Evolutionary conservation across 2,329 filamentous ascomycete species (phyloP).

Genomic region (Xylariaceae sp.): DNA sequence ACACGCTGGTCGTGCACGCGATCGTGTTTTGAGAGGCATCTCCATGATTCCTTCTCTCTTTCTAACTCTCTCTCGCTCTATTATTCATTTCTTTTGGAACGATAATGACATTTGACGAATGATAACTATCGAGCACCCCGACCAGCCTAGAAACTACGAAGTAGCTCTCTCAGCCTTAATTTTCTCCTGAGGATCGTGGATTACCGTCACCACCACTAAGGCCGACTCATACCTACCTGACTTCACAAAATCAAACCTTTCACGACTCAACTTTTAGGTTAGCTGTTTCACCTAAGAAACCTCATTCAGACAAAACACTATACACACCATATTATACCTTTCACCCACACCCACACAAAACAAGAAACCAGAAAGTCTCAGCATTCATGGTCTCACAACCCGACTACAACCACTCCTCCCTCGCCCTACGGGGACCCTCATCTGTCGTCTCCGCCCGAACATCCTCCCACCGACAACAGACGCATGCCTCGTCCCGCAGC

Average conservation of each 20-base stretch:
- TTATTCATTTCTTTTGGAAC: neutral
- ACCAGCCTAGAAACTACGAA: no score
- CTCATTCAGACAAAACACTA: no score
- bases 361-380: slow-evolving; percentile 3
- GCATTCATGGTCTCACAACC: slow-evolving; percentile 61
- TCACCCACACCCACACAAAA: slow-evolving; percentile 6
- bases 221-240: no score
- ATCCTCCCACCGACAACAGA: slow-evolving; percentile 52
- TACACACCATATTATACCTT: no score
- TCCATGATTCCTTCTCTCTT: slow-evolving; percentile 7
- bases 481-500: slow-evolving; percentile 43
- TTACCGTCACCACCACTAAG: no score
- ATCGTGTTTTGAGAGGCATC: slow-evolving; percentile 19
- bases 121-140: no score
- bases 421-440: slow-evolving; percentile 56
- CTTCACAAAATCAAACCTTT: no score
- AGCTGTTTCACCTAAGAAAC: no score
- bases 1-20: slow-evolving; percentile 22
- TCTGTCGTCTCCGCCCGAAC: slow-evolving; percentile 64
- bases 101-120: no score
- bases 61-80: neutral
- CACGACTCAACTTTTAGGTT: no score
- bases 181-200: no score
- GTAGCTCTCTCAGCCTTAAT: no score
- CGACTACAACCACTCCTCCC: slow-evolving; percentile 46